Evolutionary conservation across 169 alveolate species (phyloP), one percentile per base, ranked within the genome.

Genomic region (Plasmodium adleri): DNA sequence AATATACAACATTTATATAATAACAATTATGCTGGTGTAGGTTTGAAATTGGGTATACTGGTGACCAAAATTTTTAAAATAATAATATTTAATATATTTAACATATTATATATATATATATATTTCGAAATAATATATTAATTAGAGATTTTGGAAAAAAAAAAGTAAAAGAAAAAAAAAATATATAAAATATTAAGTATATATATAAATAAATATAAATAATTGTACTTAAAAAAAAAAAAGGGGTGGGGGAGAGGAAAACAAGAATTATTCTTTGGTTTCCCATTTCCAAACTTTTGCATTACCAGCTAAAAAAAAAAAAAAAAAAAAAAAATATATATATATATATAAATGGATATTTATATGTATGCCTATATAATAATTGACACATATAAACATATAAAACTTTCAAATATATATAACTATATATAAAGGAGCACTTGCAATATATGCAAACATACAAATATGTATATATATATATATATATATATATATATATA

Each of bases 241-340:
- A 60, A 4, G 20, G 63, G 20, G 20, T 0, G 20, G 20, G 20
- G 17, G 20, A 5, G 47, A 39, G 47, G 52, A 64, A 24, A 28
- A 59, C 56, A 49, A 49, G 28, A 74, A 50, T 49, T 76, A 76
- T 17, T 76, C 89, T 28, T 64, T 76, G 24, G 89, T 49, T n/a
- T 76, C 89, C 89, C 89, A 76, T 45, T 76, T 76, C 89, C 89
- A 76, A 4, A 76, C 59, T 64, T 64, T 76, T 13, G 89, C 89
- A 45, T 64, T 47, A n/a, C 89, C 89, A 50, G 75, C 89, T 76
- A 56, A 67, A 45, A 56, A 39, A 28, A 32, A 32, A 5, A 49
- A 24, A 54, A 75, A 39, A 32, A 59, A 74, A 58, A 24, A 5
- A 26, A 58, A 20, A 20, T 20, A 20, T 20, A 20, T 20, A 20